These are phyloP conservation scores for Choanephora cucurbitarum DNA, from an alignment of 371 early-diverging fungal species.

Conservation along the genomic window DNA sequence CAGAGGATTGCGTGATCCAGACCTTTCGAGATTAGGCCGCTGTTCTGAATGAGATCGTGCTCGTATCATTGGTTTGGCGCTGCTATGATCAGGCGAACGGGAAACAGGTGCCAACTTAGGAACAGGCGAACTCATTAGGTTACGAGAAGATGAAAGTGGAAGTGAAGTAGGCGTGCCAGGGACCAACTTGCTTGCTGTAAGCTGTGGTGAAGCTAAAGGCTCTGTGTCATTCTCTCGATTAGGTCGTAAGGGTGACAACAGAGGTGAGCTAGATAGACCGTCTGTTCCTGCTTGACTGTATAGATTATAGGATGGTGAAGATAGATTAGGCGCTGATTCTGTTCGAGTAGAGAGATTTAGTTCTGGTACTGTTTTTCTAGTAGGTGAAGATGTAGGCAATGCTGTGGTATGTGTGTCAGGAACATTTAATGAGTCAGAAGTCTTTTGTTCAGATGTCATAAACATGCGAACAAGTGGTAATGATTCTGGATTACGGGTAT, in stretches of 20 bases:
- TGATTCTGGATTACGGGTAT: constrained; percentile 37
- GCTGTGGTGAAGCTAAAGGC: background rate
- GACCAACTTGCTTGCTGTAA: constrained; percentile 1
- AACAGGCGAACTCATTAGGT: constrained; percentile 18
- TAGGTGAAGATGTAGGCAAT: background rate
- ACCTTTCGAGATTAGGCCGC: constrained; percentile 5
- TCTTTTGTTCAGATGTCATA: constrained; percentile 29
- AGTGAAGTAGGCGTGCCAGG: constrained; percentile 13
- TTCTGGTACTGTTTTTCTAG: too few relatives aligned
- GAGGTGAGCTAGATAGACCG: too few relatives aligned
- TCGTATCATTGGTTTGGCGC: constrained; percentile 33
- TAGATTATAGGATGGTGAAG: too few relatives aligned
- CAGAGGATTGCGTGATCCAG: constrained; percentile 5
- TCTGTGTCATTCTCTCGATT: too few relatives aligned
- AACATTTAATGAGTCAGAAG: too few relatives aligned
- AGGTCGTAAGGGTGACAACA: too few relatives aligned
- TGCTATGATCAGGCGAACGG: constrained; percentile 19
- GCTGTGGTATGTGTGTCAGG: background rate
- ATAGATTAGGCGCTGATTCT: too few relatives aligned
- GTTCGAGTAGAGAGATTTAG: too few relatives aligned
- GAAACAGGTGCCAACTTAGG: constrained; percentile 31
- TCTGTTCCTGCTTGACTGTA: too few relatives aligned
- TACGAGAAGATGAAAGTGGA: background rate
- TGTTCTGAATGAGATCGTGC: constrained; percentile 50
- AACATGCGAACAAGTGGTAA: constrained; percentile 47